phyloP scores from a whole-genome alignment of 495 filamentous ascomycete species.

The Barbatosphaeria neglecta region DNA sequence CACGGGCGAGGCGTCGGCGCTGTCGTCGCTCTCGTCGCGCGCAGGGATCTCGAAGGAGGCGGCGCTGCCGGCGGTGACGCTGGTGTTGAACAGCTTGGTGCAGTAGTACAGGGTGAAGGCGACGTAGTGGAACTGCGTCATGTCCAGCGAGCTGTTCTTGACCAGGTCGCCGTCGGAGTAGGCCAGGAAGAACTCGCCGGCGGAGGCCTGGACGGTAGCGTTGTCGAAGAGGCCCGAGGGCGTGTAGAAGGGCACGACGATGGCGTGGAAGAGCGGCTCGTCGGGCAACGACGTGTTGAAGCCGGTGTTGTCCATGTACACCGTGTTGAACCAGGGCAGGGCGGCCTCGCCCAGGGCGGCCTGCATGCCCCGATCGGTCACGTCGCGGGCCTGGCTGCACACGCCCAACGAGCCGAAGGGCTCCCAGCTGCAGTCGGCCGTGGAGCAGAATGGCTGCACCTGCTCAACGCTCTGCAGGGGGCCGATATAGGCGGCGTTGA shows the following conservation, averaged over 20 bases:
- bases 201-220: background rate
- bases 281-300: background rate
- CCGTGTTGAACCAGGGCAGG: background rate
- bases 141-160: background rate
- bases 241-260: background rate
- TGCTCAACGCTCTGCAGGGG: background rate
- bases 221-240: background rate
- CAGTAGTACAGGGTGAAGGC: slow-evolving; percentile 2
- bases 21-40: background rate
- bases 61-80: background rate
- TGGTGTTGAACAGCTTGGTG: background rate
- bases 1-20: background rate
- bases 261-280: background rate
- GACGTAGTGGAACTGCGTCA: background rate
- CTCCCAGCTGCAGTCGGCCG: slow-evolving; percentile 1
- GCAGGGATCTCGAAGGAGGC: background rate
- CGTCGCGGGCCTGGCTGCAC: slow-evolving; percentile 2
- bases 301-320: background rate
- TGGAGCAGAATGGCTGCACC: background rate
- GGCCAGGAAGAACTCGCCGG: background rate
- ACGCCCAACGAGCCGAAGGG: slow-evolving; percentile 1
- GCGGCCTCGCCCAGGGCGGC: background rate
- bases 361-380: background rate
- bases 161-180: background rate
- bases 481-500: background rate